A percentile compares a stretch with the other conserved stretches of the same genome.
Evolutionary conservation across 2,329 filamentous ascomycete species (phyloP).

Genomic region (Fusarium sp.): DNA sequence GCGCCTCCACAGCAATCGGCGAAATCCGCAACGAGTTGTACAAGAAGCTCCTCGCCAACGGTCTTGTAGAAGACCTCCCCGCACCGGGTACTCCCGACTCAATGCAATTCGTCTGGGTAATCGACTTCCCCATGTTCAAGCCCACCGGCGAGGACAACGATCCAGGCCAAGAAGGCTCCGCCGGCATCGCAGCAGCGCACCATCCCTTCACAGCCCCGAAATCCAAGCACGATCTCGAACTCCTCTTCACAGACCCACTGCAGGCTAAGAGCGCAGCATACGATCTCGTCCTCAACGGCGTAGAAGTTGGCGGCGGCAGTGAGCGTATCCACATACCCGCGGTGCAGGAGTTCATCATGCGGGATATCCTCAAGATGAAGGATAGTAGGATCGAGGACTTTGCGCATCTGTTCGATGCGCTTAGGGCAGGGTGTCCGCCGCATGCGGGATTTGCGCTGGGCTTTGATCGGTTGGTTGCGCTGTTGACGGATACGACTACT

Average conservation of each 20-base stretch:
- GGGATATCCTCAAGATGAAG: constrained; percentile 82
- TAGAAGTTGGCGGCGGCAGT: constrained; percentile 93
- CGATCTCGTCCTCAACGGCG: constrained; percentile 93
- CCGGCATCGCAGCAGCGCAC: constrained; percentile 87
- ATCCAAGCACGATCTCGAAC: constrained; percentile 74
- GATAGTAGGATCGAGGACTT: constrained; percentile 81
- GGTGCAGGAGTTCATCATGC: constrained; percentile 86
- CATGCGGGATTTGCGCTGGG: constrained; percentile 94
- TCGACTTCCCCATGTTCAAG: constrained; percentile 92
- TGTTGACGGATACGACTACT: constrained; percentile 79
- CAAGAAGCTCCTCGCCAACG: constrained; percentile 59
- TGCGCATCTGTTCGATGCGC: constrained; percentile 81
- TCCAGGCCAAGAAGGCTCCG: constrained; percentile 81
- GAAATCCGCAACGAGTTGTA: constrained; percentile 77
- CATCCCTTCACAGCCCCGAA: constrained; percentile 95
- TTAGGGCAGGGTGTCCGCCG: constrained; percentile 88
- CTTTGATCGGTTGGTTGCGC: constrained; percentile 85
- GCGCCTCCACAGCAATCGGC: constrained; percentile 76
- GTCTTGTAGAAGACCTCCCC: not conserved
- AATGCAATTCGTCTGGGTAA: constrained; percentile 84
- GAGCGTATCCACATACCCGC: constrained; percentile 87
- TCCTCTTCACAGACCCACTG: constrained; percentile 77
- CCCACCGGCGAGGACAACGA: constrained; percentile 66
- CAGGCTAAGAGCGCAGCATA: constrained; percentile 86
- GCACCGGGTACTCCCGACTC: constrained; percentile 40